A percentile compares a stretch with the other conserved stretches of the same genome.
These are phyloP conservation scores for Setomelanomma holmii DNA, from an alignment of 2,329 filamentous ascomycete species.

Conservation along the genomic window DNA sequence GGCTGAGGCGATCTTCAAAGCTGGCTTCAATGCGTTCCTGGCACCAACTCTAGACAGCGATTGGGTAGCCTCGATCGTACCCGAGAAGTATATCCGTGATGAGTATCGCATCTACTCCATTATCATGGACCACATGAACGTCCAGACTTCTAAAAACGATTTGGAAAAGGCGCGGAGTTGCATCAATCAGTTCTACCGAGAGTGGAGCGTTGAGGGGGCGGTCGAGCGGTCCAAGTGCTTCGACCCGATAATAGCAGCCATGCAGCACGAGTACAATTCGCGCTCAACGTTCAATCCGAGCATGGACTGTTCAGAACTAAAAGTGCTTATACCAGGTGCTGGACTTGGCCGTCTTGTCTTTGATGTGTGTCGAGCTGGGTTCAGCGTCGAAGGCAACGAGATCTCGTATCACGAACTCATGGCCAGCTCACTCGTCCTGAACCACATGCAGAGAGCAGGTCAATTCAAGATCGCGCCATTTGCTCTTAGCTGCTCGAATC, in stretches of 20 bases:
- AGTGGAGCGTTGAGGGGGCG: conserved; percentile 84
- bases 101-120: conserved; percentile 44
- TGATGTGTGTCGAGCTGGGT: conserved; percentile 78
- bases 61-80: conserved; percentile 42
- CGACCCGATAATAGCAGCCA: conserved; percentile 71
- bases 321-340: conserved; percentile 85
- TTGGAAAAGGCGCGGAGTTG: conserved; percentile 93
- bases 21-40: conserved; percentile 44
- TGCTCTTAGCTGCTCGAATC: conserved; percentile 87
- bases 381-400: conserved; percentile 82
- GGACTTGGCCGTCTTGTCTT: conserved; percentile 89
- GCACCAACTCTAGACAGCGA: conserved; percentile 40
- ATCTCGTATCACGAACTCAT: conserved; percentile 98
- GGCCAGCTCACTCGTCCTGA: conserved; percentile 78
- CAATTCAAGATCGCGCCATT: conserved; percentile 84
- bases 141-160: conserved; percentile 74
- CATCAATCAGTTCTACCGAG: conserved; percentile 90
- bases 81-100: conserved; percentile 35
- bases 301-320: conserved; percentile 54
- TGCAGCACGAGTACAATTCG: conserved; percentile 59
- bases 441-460: conserved; percentile 65
- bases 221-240: conserved; percentile 80
- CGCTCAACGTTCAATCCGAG: conserved; percentile 16
- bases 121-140: conserved; percentile 71
- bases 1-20: conserved; percentile 76